Conservation (phyloP, 2,329 filamentous ascomycete genomes). For the Rhynchosporium agropyri region DNA sequence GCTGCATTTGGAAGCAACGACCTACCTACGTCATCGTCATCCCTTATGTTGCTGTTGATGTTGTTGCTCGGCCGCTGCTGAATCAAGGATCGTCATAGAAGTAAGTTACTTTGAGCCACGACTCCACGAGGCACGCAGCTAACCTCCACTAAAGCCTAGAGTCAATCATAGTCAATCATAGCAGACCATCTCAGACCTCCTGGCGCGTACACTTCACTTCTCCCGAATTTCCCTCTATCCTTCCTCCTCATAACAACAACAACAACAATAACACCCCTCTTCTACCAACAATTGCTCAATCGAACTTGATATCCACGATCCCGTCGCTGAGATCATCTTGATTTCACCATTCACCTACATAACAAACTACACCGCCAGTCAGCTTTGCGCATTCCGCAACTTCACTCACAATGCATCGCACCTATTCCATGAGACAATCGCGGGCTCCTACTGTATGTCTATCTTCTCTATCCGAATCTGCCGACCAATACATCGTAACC, state of each 20-base stretch:
- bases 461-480: conserved; percentile 15
- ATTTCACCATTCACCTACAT: not conserved
- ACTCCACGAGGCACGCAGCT: no score
- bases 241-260: conserved; percentile 16
- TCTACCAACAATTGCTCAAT: not conserved
- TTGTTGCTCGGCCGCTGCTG: no score
- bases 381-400: conserved; percentile 15
- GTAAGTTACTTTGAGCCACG: not conserved
- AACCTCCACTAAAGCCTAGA: no score
- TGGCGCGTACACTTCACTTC: not conserved
- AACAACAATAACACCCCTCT: not conserved
- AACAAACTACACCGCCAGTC: conserved; percentile 6
- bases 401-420: conserved; percentile 79
- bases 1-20: not conserved
- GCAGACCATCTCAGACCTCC: not conserved
- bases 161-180: not conserved
- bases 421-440: conserved; percentile 97
- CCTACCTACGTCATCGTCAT: conserved; percentile 16
- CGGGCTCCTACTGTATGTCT: conserved; percentile 86
- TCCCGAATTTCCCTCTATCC: not conserved
- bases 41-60: not conserved
- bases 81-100: not conserved
- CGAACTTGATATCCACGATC: conserved; percentile 2
- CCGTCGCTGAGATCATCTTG: conserved; percentile 1
- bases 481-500: not conserved